Conservation (phyloP, 139 green algal genomes). For the Tetradesmus lagerheimii region DNA sequence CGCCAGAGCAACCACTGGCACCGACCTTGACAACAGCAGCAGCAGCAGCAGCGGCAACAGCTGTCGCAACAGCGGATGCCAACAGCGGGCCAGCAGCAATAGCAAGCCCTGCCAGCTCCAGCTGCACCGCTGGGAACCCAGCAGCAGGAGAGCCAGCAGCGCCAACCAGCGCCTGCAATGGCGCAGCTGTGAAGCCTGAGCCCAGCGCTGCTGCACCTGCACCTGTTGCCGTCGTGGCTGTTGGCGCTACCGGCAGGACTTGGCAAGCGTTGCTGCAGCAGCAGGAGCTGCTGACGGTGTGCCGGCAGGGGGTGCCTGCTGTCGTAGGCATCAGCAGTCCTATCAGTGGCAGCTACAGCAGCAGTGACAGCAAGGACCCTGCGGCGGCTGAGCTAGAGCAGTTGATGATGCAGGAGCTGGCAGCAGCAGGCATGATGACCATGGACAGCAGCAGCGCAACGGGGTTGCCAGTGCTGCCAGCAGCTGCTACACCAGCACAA, state of each 20-base stretch:
- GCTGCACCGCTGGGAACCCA: not conserved
- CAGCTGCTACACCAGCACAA: not conserved
- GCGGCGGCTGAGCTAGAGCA: not conserved
- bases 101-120: not conserved
- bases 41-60: not conserved
- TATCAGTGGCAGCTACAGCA: constrained; percentile 11
- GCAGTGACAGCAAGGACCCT: constrained; percentile 2
- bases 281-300: not conserved
- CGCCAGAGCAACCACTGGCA: not conserved
- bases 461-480: not conserved
- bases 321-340: not conserved
- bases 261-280: not conserved
- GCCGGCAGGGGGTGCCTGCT: not conserved
- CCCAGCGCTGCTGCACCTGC: not conserved
- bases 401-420: not conserved
- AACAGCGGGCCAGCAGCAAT: not conserved
- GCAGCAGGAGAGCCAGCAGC: not conserved
- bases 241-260: not conserved
- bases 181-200: not conserved
- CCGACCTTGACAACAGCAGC: not conserved
- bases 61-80: not conserved
- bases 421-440: not conserved
- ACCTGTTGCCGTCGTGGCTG: not conserved
- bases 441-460: not conserved
- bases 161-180: not conserved